Conservation (phyloP, 2,329 filamentous ascomycete species). For the Aspergillus felis region DNA sequence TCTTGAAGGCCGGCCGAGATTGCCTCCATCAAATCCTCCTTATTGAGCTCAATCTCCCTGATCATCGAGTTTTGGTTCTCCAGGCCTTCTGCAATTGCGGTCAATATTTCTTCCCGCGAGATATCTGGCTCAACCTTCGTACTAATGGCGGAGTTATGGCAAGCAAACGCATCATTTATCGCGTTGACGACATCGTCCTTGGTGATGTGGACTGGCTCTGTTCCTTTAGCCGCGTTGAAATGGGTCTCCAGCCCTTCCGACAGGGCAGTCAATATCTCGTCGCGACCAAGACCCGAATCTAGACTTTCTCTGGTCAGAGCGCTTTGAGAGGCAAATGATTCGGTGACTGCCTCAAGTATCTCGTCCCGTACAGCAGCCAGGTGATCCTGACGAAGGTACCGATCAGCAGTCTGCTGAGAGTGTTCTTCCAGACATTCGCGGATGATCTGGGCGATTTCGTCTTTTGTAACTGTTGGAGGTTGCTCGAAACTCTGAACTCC, state of each 20-base stretch:
- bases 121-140: constrained; percentile 40
- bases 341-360: constrained; percentile 28
- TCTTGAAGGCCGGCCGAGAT: constrained; percentile 56
- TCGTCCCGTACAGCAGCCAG: constrained; percentile 29
- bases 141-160: constrained; percentile 25
- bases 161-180: constrained; percentile 30
- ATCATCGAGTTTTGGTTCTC: constrained; percentile 42
- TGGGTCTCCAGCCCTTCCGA: constrained; percentile 53
- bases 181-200: constrained; percentile 28
- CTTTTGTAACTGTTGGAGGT: constrained; percentile 66
- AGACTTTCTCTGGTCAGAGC: constrained; percentile 28
- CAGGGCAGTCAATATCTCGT: constrained; percentile 58
- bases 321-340: constrained; percentile 28
- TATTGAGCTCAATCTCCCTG: constrained; percentile 58
- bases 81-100: constrained; percentile 58
- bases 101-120: constrained; percentile 53
- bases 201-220: constrained; percentile 39
- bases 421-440: constrained; percentile 70
- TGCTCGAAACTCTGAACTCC: constrained; percentile 77
- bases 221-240: constrained; percentile 50
- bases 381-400: constrained; percentile 23
- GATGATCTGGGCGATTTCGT: constrained; percentile 80
- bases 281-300: constrained; percentile 45
- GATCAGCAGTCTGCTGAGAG: constrained; percentile 6
- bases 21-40: constrained; percentile 55